Evolutionary conservation across 305 asterid species (phyloP).

Genomic region (Fraxinus ornus): DNA sequence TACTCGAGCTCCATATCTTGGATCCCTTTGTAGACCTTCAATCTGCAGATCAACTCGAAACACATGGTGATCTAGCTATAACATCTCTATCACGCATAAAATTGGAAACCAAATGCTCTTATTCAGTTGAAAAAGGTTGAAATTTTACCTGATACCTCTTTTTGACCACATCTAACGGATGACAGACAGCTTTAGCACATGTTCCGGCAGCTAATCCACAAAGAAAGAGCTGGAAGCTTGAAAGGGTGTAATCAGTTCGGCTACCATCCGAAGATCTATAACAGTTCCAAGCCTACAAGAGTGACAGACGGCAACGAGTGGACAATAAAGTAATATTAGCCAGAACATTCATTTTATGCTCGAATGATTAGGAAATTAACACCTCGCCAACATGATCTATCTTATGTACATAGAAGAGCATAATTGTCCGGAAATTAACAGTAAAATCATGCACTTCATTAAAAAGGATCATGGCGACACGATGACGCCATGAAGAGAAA

Average conservation of each 20-base stretch:
- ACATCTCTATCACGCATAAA: background rate
- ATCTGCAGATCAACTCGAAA: slow-evolving; percentile 39
- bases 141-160: slow-evolving; percentile 86
- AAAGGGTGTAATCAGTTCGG: slow-evolving; percentile 35
- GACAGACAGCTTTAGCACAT: slow-evolving; percentile 83
- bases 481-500: background rate
- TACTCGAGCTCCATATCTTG: slow-evolving; percentile 85
- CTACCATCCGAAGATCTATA: slow-evolving; percentile 32
- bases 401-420: background rate
- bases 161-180: slow-evolving; percentile 95
- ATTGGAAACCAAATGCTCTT: background rate
- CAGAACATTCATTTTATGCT: background rate
- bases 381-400: background rate
- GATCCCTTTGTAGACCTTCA: slow-evolving; percentile 78
- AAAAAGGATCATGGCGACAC: background rate
- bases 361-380: background rate
- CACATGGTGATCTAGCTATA: background rate
- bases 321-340: background rate
- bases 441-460: background rate
- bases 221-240: slow-evolving; percentile 77
- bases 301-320: background rate
- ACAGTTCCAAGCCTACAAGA: slow-evolving; percentile 67
- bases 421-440: background rate
- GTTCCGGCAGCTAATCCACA: slow-evolving; percentile 90
- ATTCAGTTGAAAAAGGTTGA: background rate